phyloP scores from a whole-genome alignment of 768 basidiomycete species.

The Cytidiella melzeri region DNA sequence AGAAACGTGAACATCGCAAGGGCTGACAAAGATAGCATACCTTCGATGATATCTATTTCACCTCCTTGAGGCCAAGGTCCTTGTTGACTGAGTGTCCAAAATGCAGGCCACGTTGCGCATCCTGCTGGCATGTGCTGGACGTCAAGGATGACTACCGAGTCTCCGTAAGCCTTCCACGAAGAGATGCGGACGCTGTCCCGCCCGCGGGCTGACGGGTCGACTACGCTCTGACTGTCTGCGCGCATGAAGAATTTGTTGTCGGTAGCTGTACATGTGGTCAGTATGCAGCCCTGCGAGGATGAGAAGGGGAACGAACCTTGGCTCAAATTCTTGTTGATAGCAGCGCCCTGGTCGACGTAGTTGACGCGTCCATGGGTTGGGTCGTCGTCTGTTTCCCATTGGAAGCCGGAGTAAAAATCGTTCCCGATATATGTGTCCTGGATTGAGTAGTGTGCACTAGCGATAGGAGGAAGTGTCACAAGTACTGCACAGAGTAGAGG shows the following conservation, averaged over 20 bases:
- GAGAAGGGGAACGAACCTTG: slow-evolving; percentile 31
- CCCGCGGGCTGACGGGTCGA: slow-evolving; percentile 36
- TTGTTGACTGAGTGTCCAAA: slow-evolving; percentile 45
- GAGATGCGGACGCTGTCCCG: slow-evolving; percentile 51
- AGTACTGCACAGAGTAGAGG: slow-evolving; percentile 17
- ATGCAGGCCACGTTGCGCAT: slow-evolving; percentile 59
- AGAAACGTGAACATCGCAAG: too few relatives aligned
- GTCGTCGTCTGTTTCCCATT: slow-evolving; percentile 45
- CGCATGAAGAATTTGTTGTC: slow-evolving; percentile 50
- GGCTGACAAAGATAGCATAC: slow-evolving; percentile 19
- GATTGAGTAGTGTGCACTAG: slow-evolving; percentile 17
- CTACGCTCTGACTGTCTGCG: slow-evolving; percentile 38
- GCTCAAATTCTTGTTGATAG: slow-evolving; percentile 38
- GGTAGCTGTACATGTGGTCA: slow-evolving; percentile 24
- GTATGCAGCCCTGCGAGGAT: not conserved
- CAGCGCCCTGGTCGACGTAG: slow-evolving; percentile 42
- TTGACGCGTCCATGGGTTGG: slow-evolving; percentile 66
- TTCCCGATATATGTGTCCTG: slow-evolving; percentile 25
- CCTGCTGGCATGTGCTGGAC: slow-evolving; percentile 56
- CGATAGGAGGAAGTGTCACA: slow-evolving; percentile 7
- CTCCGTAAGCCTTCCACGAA: slow-evolving; percentile 38
- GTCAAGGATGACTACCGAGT: slow-evolving; percentile 46
- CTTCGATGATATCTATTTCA: slow-evolving; percentile 59
- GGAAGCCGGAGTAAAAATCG: slow-evolving; percentile 42
- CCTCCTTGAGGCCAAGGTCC: slow-evolving; percentile 60